Base-by-base conservation (phyloP, 139 green algal species). In the Picochlorum sp. region DNA sequence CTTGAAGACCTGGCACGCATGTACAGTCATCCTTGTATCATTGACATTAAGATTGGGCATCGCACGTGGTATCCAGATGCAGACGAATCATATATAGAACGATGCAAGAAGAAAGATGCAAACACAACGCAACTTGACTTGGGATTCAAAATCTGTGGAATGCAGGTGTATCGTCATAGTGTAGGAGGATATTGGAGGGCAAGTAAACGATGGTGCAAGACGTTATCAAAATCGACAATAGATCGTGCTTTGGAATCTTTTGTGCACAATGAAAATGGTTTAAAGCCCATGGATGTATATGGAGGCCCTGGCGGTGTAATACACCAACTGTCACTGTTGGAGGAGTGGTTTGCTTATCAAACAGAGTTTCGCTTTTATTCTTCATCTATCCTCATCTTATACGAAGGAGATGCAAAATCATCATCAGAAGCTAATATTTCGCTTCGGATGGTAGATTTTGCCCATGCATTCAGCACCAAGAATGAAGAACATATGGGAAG, bases 131-230 rank as follows among this genome's bases (percentile, higher is more conserved):
- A 92, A 62, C 44, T 71, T 11, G 68, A 44, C 4, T 62, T 91
- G 24, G 88, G 88, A n/a, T 95, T 89, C 75, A 82, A 89, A 28
- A 68, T 95, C 26, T 95, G 85, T 32, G 88, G 88, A 49, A 79
- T 91, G 76, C 75, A 79, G 61, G 73, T 82, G 6, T 94, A 81
- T 72, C 47, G 78, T 21, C 56, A 63, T 24, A 60, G 49, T 15
- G 62, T 71, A 41, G 70, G 76, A 28, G 74, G 75, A 2, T 84
- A 83, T 68, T 85, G 80, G 78, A 58, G 80, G 21, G 79, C 82
- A 54, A 63, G 56, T 57, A 84, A 85, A 57, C 60, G 75, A n/a
- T 92, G 81, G 80, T 88, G 88, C 76, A 92, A 91, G 70, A 61
- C 69, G 23, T 68, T 95, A 32, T 79, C 67, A 10, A 30, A 62